Evolutionary conservation across 1,284 basidiomycete genomes (phyloP).

Genomic region (Leucoagaricus sp.): DNA sequence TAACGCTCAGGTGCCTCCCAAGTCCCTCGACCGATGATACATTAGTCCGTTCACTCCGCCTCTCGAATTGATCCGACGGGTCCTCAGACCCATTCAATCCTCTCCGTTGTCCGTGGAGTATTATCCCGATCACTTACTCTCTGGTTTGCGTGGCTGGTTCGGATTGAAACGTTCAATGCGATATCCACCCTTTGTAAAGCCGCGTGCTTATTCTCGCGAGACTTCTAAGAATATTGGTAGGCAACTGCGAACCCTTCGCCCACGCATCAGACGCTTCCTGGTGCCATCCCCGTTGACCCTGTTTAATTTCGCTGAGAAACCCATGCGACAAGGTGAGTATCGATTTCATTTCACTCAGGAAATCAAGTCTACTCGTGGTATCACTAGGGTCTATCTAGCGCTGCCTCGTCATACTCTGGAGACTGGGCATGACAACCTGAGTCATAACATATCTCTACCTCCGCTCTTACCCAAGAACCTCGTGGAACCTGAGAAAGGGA

Average conservation of each 20-base stretch:
- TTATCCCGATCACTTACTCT: neutral
- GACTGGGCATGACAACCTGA: neutral
- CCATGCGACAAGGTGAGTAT: neutral
- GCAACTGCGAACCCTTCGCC: slow-evolving; percentile 12
- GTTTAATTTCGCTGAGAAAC: slow-evolving; percentile 12
- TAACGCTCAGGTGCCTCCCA: neutral
- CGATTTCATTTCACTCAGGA: neutral
- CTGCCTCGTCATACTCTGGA: neutral
- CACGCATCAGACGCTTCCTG: slow-evolving; percentile 1
- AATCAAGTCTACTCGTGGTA: neutral
- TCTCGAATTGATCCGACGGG: neutral
- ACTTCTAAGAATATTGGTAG: slow-evolving; percentile 7
- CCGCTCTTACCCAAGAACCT: neutral
- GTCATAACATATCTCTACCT: neutral
- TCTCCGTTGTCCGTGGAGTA: neutral
- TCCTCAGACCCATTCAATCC: neutral
- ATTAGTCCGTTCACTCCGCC: neutral
- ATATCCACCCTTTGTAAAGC: neutral
- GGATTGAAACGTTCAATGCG: neutral
- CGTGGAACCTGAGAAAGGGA: neutral
- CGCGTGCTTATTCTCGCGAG: neutral
- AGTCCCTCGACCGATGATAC: neutral
- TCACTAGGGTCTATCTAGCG: neutral
- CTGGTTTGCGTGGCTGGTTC: slow-evolving; percentile 7
- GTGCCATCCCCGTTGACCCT: slow-evolving; percentile 11